Evolutionary conservation across 208 protist species (phyloP).

Genomic region (Leptomonas pyrrhocoris): DNA sequence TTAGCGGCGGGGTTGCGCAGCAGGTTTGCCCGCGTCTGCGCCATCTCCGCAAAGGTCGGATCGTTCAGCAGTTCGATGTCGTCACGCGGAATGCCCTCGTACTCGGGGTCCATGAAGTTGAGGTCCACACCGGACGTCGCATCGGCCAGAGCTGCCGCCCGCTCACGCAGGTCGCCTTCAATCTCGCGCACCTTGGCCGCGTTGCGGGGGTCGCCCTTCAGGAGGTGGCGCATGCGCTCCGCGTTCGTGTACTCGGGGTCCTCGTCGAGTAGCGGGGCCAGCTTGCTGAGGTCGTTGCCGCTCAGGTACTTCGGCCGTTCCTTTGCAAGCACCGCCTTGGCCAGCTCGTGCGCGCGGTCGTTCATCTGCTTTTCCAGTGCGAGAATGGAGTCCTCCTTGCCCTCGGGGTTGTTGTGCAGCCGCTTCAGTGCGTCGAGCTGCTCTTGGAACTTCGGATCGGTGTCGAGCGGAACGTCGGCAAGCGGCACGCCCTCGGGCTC

Average conservation of each 20-base stretch:
- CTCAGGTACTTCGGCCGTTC: slow-evolving; percentile 62
- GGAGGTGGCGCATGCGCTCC: slow-evolving; percentile 54
- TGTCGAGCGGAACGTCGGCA: slow-evolving; percentile 53
- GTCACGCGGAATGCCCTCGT: slow-evolving; percentile 68
- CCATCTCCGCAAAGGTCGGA: slow-evolving; percentile 50
- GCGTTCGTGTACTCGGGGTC: slow-evolving; percentile 48
- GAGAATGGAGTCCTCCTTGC: slow-evolving; percentile 37
- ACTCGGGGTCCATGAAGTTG: slow-evolving; percentile 65
- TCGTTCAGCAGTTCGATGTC: slow-evolving; percentile 65
- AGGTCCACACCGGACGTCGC: slow-evolving; percentile 37
- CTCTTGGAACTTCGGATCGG: slow-evolving; percentile 56
- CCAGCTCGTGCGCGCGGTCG: slow-evolving; percentile 68
- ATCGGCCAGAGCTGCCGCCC: slow-evolving; percentile 44
- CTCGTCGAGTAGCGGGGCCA: slow-evolving; percentile 53
- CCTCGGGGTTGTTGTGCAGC: slow-evolving; percentile 40
- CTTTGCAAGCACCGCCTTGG: slow-evolving; percentile 62
- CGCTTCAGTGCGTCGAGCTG: slow-evolving; percentile 51
- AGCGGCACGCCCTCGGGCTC: slow-evolving; percentile 76
- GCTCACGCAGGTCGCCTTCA: slow-evolving; percentile 43
- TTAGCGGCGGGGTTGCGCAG: slow-evolving; percentile 55
- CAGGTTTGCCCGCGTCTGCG: slow-evolving; percentile 41
- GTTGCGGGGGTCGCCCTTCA: slow-evolving; percentile 74
- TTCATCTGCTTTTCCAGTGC: slow-evolving; percentile 77
- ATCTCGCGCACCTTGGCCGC: slow-evolving; percentile 49
- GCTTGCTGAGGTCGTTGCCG: slow-evolving; percentile 41